phyloP scores from a whole-genome alignment of 257 asterid genomes.

The Gardenia jasminoides region DNA sequence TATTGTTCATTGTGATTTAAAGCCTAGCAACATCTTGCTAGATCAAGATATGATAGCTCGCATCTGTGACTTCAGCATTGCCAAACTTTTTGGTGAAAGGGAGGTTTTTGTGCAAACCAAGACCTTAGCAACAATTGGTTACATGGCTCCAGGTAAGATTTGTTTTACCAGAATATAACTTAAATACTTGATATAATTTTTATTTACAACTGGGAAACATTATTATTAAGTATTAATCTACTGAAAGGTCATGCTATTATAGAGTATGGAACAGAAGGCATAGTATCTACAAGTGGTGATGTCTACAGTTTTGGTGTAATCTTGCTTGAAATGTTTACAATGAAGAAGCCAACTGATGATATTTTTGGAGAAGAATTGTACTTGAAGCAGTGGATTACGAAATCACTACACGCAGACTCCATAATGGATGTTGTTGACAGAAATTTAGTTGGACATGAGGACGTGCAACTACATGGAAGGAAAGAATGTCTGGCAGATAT shows the following conservation, averaged over 20 bases:
- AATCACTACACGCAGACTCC: not conserved
- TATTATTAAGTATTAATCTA: not conserved
- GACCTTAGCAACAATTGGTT: constrained; percentile 27
- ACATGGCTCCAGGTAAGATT: constrained; percentile 28
- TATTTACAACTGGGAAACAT: too few species aligned
- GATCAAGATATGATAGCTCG: constrained; percentile 21
- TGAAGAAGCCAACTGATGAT: constrained; percentile 18
- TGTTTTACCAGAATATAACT: not conserved
- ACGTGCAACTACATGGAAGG: not conserved
- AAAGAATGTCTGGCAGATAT: constrained; percentile 2
- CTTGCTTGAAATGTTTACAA: constrained; percentile 21
- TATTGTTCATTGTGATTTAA: constrained; percentile 23
- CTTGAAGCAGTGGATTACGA: constrained; percentile 9
- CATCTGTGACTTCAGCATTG: constrained; percentile 17
- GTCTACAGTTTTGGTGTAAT: constrained; percentile 22
- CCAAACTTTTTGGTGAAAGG: constrained; percentile 17
- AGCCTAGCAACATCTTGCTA: constrained; percentile 23
- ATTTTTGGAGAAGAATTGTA: constrained; percentile 10
- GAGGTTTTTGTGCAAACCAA: constrained; percentile 20
- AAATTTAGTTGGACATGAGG: not conserved
- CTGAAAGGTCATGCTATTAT: not conserved
- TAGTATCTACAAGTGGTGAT: constrained; percentile 16
- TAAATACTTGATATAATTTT: too few species aligned
- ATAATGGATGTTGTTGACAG: constrained; percentile 15
- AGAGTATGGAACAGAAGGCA: constrained; percentile 20